These are phyloP conservation scores for Blastomyces parvus DNA, from an alignment of 2,329 filamentous ascomycete genomes.

Conservation along the genomic window DNA sequence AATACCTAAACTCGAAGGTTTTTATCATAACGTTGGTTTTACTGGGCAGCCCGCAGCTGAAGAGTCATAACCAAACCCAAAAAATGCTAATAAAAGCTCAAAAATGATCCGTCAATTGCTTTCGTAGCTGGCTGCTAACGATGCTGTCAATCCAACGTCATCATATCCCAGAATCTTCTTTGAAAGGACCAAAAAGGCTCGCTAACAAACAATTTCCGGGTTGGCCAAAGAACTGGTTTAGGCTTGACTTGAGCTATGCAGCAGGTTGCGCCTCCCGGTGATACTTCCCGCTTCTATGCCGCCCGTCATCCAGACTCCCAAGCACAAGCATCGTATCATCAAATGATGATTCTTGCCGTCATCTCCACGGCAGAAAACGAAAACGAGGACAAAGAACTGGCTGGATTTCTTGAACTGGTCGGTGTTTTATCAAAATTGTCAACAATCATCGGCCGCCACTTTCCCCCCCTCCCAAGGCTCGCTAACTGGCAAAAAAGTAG, in stretches of 20 bases:
- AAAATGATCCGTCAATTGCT: background rate
- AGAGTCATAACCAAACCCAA: background rate
- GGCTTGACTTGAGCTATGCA: background rate
- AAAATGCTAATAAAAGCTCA: background rate
- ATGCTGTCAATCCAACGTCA: conserved; percentile 1
- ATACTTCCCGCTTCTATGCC: background rate
- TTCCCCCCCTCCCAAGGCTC: background rate
- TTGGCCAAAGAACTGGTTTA: background rate
- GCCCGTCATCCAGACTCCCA: background rate
- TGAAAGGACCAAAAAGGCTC: background rate
- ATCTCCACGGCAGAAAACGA: background rate
- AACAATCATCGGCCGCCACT: background rate
- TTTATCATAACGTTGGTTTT: background rate
- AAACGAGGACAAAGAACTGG: background rate
- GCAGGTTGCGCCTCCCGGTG: background rate
- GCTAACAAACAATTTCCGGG: background rate
- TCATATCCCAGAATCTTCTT: background rate
- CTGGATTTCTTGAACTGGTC: background rate
- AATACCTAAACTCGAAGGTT: background rate
- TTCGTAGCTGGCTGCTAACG: background rate
- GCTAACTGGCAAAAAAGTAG: background rate
- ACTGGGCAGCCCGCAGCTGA: background rate
- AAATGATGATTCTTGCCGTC: no score
- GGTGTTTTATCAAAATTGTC: background rate
- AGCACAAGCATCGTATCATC: no score